phyloP scores from a whole-genome alignment of 2,329 filamentous ascomycete species.

The Botryotinia convoluta region DNA sequence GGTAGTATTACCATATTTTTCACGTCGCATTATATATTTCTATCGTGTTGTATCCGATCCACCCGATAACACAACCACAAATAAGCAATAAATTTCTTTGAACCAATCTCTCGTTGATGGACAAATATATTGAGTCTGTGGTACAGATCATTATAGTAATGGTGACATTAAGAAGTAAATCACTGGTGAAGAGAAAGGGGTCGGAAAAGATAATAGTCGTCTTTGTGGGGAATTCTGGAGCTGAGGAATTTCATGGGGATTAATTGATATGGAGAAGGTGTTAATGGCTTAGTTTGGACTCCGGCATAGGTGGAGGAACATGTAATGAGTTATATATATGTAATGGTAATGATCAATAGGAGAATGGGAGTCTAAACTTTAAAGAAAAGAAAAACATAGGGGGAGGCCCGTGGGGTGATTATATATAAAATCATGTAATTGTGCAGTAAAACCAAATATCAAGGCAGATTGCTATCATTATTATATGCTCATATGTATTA shows the following conservation, averaged over 20 bases:
- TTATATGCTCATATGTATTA: background rate
- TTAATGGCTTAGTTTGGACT: background rate
- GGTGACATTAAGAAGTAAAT: background rate
- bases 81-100: background rate
- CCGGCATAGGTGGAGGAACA: background rate
- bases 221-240: background rate
- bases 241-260: background rate
- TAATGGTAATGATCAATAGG: background rate
- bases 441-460: background rate
- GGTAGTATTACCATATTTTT: background rate
- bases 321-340: background rate
- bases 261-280: background rate
- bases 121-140: background rate
- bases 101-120: rapidly evolving
- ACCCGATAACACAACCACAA: background rate
- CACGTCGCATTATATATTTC: background rate
- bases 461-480: background rate
- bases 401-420: background rate
- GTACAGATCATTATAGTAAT: background rate
- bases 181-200: background rate
- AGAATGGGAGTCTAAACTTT: background rate
- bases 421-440: background rate
- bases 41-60: background rate
- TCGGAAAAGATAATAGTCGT: background rate
- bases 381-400: background rate